These are phyloP conservation scores for Boletus reticuloceps DNA, from an alignment of 768 basidiomycete genomes.

Conservation along the genomic window DNA sequence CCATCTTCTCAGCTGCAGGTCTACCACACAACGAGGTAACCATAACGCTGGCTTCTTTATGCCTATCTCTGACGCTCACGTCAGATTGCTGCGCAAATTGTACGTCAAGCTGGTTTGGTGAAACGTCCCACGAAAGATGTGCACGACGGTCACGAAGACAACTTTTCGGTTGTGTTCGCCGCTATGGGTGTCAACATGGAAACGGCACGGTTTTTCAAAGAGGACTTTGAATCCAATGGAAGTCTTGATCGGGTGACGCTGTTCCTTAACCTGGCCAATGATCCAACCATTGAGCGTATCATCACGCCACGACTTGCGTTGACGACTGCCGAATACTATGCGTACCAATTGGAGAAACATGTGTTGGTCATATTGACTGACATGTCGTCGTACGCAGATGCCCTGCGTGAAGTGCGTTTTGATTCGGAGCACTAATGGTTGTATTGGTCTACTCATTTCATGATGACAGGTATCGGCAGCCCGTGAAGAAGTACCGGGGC, in stretches of 20 bases:
- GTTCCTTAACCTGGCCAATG: slow-evolving; percentile 98
- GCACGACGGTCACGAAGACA: slow-evolving; percentile 98
- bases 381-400: slow-evolving; percentile 98
- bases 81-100: slow-evolving; percentile 99
- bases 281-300: slow-evolving; percentile 99
- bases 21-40: slow-evolving; percentile 95
- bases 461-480: slow-evolving; percentile 78
- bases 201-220: slow-evolving; percentile 99
- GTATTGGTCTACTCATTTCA: slow-evolving; percentile 8
- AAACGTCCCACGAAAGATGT: slow-evolving; percentile 96
- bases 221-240: slow-evolving; percentile 99
- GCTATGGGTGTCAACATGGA: slow-evolving; percentile 99
- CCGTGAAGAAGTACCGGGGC: slow-evolving; percentile 98
- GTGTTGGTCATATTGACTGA: slow-evolving; percentile 98
- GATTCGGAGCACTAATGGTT: slow-evolving; percentile 13
- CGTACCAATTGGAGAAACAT: slow-evolving; percentile 99
- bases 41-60: slow-evolving; percentile 20
- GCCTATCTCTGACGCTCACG: slow-evolving; percentile 22
- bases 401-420: slow-evolving; percentile 78
- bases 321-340: slow-evolving; percentile 99
- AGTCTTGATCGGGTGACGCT: slow-evolving; percentile 95
- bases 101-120: slow-evolving; percentile 97
- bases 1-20: slow-evolving; percentile 99
- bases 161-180: slow-evolving; percentile 99
- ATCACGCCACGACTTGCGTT: slow-evolving; percentile 97